Base-by-base conservation (phyloP, 2,329 filamentous ascomycete species). In the Podosphaera xanthii region DNA sequence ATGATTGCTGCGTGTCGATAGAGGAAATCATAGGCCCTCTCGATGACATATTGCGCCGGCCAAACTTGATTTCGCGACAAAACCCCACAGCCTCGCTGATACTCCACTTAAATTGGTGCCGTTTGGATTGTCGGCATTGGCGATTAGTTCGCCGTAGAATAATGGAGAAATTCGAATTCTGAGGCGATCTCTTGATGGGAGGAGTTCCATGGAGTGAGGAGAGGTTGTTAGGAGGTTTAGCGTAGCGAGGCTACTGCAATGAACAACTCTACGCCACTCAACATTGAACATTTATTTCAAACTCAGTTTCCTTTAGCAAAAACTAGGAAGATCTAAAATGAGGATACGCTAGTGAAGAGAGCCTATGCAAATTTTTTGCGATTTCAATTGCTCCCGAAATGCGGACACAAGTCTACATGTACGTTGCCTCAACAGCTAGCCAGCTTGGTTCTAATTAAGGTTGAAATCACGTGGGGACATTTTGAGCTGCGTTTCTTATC, bases 1-100 rank as follows among this genome's bases (percentile, higher is more conserved):
- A 86, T 76, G 72, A 69, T 65, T 77, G 73, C 74, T 83, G 80
- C 73, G 80, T 77, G 57, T 59, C 58, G 60, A 61, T 63, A 59
- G 61, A 48, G 61, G 65, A 67, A 61, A 59, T 62, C 38, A 62
- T 60, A 54, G 61, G 59, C 36, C 61, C 61, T 64, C 62, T 64
- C 59, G 65, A 66, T 60, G 63, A 64, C 63, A 65, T 65, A 52
- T 56, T 42, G 59, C 59, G 61, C 62, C 60, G 60, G 62, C 60
- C 59, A 58, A 58, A 60, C 60, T 61, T 60, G 60, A 59, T 60
- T 59, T 63, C 61, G 63, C 63, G 62, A 64, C 62, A 64, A 64
- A 63, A 30, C 63, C 64, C 61, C 61, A 44, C 53, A 63, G 59
- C 60, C 55, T 61, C 61, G 60, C 59, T 64, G 62, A 59, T 57